A percentile compares a stretch with the other conserved stretches of the same genome.
Evolutionary conservation across 1,139 yeast species (phyloP).

Genomic region (Sugiyamaella neomexicana): DNA sequence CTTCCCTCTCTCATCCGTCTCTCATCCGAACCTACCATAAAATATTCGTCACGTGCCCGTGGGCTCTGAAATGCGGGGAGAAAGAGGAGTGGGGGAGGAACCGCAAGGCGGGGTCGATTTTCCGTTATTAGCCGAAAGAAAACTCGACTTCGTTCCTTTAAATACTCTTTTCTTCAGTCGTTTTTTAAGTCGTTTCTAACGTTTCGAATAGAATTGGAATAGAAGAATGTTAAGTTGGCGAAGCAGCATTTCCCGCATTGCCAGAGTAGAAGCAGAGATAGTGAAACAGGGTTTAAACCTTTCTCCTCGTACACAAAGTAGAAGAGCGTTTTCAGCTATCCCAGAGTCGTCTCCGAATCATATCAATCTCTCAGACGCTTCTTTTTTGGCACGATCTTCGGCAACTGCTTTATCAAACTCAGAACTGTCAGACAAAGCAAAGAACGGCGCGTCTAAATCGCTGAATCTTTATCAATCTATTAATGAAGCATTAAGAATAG

Average conservation of each 20-base stretch:
- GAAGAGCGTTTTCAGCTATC: conserved; percentile 11
- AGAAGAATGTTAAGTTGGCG: too few species aligned
- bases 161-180: neutral
- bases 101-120: conserved; percentile 1
- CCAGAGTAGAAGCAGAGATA: too few species aligned
- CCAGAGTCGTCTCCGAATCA: conserved; percentile 24
- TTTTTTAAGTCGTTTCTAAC: too few species aligned
- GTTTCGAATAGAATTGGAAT: too few species aligned
- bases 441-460: conserved; percentile 30
- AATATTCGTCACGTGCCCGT: too few species aligned
- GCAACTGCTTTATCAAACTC: conserved; percentile 27
- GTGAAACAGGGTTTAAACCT: too few species aligned
- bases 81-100: too few species aligned
- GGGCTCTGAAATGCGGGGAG: too few species aligned
- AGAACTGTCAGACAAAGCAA: conserved; percentile 26
- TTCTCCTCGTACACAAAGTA: neutral
- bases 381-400: conserved; percentile 32
- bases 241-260: too few species aligned
- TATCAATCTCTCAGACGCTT: conserved; percentile 33
- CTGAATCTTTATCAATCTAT: conserved; percentile 41
- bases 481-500: conserved; percentile 40
- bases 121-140: conserved; percentile 11
- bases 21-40: too few species aligned
- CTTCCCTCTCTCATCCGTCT: too few species aligned
- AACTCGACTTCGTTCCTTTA: neutral